phyloP scores from a whole-genome alignment of 2,329 filamentous ascomycete species.

The Elsinoe perseae region DNA sequence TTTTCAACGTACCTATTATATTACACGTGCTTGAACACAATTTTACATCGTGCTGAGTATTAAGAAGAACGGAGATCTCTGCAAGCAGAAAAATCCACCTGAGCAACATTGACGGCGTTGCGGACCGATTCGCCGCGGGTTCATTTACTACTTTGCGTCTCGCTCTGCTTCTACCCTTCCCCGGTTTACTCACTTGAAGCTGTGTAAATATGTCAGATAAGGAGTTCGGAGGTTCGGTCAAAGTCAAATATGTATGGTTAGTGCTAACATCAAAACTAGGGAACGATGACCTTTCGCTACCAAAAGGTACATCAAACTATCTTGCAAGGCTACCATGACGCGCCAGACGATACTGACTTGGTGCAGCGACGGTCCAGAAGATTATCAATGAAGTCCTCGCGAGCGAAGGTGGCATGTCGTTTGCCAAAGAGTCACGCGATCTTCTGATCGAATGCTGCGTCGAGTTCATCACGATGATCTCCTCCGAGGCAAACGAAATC shows the following conservation, averaged over 20 bases:
- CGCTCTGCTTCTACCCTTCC: background rate
- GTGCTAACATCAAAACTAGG: slow-evolving; percentile 30
- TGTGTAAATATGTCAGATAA: slow-evolving; percentile 45
- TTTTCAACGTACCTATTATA: slow-evolving; percentile 13
- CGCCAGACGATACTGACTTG: background rate
- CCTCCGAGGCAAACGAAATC: slow-evolving; percentile 98
- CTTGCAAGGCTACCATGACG: background rate
- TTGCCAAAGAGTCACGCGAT: slow-evolving; percentile 91
- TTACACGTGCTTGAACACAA: background rate
- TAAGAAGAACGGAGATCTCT: background rate
- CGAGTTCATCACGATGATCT: slow-evolving; percentile 96
- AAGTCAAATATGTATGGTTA: background rate
- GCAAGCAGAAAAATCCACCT: background rate
- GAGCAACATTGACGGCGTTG: background rate
- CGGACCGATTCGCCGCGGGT: background rate
- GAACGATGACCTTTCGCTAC: slow-evolving; percentile 53
- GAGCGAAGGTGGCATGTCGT: slow-evolving; percentile 66
- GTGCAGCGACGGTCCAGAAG: slow-evolving; percentile 59
- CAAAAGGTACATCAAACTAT: slow-evolving; percentile 40
- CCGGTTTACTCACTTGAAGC: background rate
- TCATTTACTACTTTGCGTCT: background rate
- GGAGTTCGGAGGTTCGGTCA: slow-evolving; percentile 43
- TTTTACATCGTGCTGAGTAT: background rate
- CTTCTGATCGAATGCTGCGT: slow-evolving; percentile 97
- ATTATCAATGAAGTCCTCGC: slow-evolving; percentile 93